A percentile compares a stretch with the other conserved stretches of the same genome.
These are phyloP conservation scores for Suillus sp. DNA, from an alignment of 768 basidiomycete genomes.

Conservation along the genomic window DNA sequence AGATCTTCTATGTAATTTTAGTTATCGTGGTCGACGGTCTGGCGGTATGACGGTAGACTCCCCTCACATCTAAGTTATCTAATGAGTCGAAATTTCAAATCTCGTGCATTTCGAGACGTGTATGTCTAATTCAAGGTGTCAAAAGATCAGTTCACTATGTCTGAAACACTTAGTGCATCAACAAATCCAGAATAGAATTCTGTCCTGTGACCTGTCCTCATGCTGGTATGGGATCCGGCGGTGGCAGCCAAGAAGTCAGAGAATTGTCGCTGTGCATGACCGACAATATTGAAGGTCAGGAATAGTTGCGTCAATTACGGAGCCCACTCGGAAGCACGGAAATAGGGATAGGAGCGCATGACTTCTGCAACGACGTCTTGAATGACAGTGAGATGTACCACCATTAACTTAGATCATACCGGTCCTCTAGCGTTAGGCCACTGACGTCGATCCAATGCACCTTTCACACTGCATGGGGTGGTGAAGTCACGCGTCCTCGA, in stretches of 20 bases:
- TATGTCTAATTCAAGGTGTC: no score
- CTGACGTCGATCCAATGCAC: neutral
- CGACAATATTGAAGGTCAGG: neutral
- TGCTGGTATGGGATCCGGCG: no score
- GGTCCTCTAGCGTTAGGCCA: neutral
- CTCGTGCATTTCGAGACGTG: neutral
- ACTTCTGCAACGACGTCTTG: neutral
- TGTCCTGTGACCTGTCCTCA: no score
- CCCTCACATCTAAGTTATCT: no score
- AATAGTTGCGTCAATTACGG: neutral
- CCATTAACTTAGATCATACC: slow-evolving; percentile 26
- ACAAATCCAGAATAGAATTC: no score
- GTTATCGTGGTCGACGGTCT: neutral
- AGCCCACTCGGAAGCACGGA: neutral
- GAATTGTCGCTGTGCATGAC: neutral
- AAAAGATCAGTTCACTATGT: no score
- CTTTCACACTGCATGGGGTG: neutral
- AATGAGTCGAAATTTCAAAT: no score
- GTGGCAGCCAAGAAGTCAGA: neutral
- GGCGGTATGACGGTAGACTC: neutral
- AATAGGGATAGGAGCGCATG: neutral
- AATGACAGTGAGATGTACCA: neutral
- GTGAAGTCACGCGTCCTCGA: neutral
- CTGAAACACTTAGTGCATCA: no score
- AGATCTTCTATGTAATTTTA: slow-evolving; percentile 1